Percentiles rank a stretch among this genome's conserved stretches.
Evolutionary conservation across 2,329 filamentous ascomycete genomes (phyloP).

Genomic region (Hypoxylon sp.): DNA sequence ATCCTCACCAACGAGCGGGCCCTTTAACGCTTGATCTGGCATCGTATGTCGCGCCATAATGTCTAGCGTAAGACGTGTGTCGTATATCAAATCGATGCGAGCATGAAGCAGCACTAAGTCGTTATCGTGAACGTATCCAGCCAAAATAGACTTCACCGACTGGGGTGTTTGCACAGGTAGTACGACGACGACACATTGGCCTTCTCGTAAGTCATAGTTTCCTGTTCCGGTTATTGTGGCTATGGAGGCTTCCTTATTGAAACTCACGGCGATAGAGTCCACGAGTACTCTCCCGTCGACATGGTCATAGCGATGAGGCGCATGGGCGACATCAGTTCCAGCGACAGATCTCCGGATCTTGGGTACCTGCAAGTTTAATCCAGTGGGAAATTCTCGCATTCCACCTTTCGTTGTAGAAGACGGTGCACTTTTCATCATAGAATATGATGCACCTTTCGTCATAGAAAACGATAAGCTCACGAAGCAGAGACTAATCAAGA

Average conservation of each 20-base stretch:
- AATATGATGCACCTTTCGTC: no score
- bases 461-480: slow-evolving; percentile 55
- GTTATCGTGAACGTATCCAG: no score
- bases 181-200: slow-evolving; percentile 46
- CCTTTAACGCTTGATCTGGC: background rate
- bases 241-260: slow-evolving; percentile 28
- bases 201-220: slow-evolving; percentile 23
- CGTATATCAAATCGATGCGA: slow-evolving; percentile 28
- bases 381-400: slow-evolving; percentile 59
- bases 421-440: no score
- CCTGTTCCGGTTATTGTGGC: slow-evolving; percentile 18
- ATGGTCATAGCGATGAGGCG: background rate
- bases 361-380: slow-evolving; percentile 50
- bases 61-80: slow-evolving; percentile 27
- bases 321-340: background rate
- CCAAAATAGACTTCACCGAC: no score
- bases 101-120: slow-evolving; percentile 42
- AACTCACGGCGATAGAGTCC: slow-evolving; percentile 37
- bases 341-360: slow-evolving; percentile 28
- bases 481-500: slow-evolving; percentile 87
- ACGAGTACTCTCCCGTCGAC: slow-evolving; percentile 29
- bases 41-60: slow-evolving; percentile 41
- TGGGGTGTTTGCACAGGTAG: background rate
- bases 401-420: background rate
- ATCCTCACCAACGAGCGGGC: background rate